phyloP scores from a whole-genome alignment of 768 basidiomycete species.

The Mycena rebaudengoi region DNA sequence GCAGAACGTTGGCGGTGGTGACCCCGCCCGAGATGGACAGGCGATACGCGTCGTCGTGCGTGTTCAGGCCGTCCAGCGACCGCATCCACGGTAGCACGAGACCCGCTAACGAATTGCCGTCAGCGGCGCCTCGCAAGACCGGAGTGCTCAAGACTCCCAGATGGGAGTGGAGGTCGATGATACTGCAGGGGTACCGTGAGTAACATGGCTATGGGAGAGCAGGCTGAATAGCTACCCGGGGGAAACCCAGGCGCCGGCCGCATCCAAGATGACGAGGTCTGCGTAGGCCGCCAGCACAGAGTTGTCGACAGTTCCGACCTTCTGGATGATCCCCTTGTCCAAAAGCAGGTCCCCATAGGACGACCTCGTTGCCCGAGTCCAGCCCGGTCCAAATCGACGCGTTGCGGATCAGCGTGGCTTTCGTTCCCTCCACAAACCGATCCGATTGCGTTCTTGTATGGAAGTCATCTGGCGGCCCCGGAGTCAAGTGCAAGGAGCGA shows the following conservation, averaged over 20 bases:
- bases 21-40: constrained; percentile 73
- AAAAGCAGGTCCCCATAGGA: constrained; percentile 69
- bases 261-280: constrained; percentile 55
- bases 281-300: constrained; percentile 14
- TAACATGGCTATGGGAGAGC: constrained; percentile 51
- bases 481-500: constrained; percentile 7
- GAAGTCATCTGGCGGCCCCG: constrained; percentile 40
- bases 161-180: constrained; percentile 69
- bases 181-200: constrained; percentile 42
- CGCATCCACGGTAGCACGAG: constrained; percentile 70
- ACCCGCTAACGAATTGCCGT: constrained; percentile 64
- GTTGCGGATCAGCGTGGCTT: constrained; percentile 65
- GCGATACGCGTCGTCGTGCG: constrained; percentile 70
- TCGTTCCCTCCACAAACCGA: constrained; percentile 62
- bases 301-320: constrained; percentile 52
- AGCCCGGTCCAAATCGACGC: constrained; percentile 85
- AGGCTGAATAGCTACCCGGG: constrained; percentile 57
- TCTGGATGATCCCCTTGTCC: constrained; percentile 68
- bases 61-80: constrained; percentile 77
- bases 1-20: constrained; percentile 79
- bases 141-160: constrained; percentile 54
- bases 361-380: constrained; percentile 60
- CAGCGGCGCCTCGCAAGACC: constrained; percentile 48
- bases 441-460: constrained; percentile 56
- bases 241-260: constrained; percentile 73